Base-by-base conservation (phyloP, 2,329 filamentous ascomycete species). In the Trichophyton benhamiae region DNA sequence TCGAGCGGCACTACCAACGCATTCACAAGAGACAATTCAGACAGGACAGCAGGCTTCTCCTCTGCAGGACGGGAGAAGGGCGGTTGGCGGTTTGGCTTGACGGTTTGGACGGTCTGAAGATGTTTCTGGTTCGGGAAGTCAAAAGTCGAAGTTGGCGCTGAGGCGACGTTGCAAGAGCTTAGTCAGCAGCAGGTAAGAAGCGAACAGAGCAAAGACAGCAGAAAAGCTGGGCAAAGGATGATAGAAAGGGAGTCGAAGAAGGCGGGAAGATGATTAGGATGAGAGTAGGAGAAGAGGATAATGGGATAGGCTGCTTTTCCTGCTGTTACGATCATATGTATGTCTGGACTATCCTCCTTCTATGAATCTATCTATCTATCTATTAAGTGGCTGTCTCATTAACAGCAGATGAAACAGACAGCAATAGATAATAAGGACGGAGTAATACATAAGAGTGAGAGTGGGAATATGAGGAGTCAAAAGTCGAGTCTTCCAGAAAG, bases 131-230 rank as follows among this genome's bases (percentile, higher is more conserved):
- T 48, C 20, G 20, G 22, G 46, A 52, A 52, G 22, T 11, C 22
- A 22, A 25, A 52, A 22, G 22, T 25, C 27, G 17, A 57, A 57
- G 53, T 42, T 9, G 27, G 17, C 36, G 53, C 53, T 57, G 57
- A 58, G 57, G 57, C 57, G 22, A 55, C 52, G 52, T 55, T 55
- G 52, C 52, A 55, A 30, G 52, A 33, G 52, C 52, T 55, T 55
- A 55, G 52, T 55, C 52, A 55, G 27, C 52, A 9, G 27, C 30
- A 36, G 22, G 22, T 25, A 25, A 22, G 2, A 25, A 25, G 22
- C 22, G 22, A 25, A 25, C n/a, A 7, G 2, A 48, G 17, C 13
- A 9, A 6, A 44, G n/a, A 30, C 27, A 30, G 27, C 27, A 30
- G 8, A 9, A 30, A 6, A 46, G 22, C 13, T 44, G 13, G 9